phyloP scores from a whole-genome alignment of 352 stramenopile genomes.

The Pythium guiyangense region DNA sequence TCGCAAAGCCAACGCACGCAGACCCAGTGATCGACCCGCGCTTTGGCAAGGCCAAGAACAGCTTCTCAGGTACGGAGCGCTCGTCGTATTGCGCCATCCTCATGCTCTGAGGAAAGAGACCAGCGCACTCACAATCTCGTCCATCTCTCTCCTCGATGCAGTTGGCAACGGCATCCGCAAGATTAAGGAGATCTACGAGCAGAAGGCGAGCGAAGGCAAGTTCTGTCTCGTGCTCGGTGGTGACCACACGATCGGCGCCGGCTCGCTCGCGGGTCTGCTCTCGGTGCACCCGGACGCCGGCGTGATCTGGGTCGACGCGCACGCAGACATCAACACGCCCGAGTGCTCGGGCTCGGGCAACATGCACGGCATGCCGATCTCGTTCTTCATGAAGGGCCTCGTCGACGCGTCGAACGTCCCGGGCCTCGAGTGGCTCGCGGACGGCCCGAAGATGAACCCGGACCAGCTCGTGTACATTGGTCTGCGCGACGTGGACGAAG shows the following conservation, averaged over 20 bases:
- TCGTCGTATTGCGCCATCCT: no score
- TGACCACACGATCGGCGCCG: conserved; percentile 95
- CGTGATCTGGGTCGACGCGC: conserved; percentile 97
- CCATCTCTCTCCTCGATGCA: no score
- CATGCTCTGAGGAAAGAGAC: no score
- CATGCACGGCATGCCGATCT: conserved; percentile 98
- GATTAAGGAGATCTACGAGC: conserved; percentile 76
- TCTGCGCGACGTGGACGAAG: conserved; percentile 91
- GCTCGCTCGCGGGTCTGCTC: conserved; percentile 91
- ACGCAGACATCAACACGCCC: conserved; percentile 98
- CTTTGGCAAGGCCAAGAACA: conserved; percentile 74
- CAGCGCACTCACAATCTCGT: neutral
- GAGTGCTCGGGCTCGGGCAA: conserved; percentile 89
- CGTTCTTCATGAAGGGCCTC: conserved; percentile 91
- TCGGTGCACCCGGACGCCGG: conserved; percentile 88
- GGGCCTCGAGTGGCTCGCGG: conserved; percentile 93
- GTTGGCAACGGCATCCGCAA: conserved; percentile 87
- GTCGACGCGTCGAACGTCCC: conserved; percentile 86
- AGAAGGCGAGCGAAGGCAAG: conserved; percentile 86
- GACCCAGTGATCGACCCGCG: conserved; percentile 65
- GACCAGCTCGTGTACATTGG: conserved; percentile 95
- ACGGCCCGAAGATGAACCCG: conserved; percentile 68
- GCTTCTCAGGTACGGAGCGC: conserved; percentile 40
- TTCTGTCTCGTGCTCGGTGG: conserved; percentile 95
- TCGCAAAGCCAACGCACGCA: conserved; percentile 35